These are phyloP conservation scores for Auricularia sp. DNA, from an alignment of 768 basidiomycete species.

Conservation along the genomic window DNA sequence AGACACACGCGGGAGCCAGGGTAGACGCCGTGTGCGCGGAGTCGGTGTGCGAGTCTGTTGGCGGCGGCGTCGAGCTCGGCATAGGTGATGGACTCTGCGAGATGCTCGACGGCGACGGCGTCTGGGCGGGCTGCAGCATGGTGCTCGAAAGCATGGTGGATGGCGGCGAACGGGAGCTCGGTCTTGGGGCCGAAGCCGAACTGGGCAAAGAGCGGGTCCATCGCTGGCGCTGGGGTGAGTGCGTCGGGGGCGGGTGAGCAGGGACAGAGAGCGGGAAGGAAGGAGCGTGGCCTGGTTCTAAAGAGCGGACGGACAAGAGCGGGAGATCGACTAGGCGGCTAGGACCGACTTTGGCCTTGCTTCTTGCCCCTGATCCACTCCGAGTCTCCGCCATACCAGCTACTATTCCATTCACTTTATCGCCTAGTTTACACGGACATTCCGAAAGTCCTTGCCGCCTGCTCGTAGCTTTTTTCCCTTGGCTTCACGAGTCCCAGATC, in stretches of 20 bases:
- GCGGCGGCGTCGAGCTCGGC: conserved; percentile 10
- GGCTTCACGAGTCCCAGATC: conserved; percentile 44
- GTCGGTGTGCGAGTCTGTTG: conserved; percentile 11
- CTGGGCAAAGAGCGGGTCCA: background rate
- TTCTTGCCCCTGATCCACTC: background rate
- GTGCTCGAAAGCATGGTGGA: conserved; percentile 14
- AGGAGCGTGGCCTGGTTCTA: no score
- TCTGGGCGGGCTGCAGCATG: conserved; percentile 9
- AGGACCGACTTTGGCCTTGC: background rate
- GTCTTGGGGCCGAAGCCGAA: conserved; percentile 4
- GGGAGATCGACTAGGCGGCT: background rate
- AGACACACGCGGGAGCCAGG: conserved; percentile 13
- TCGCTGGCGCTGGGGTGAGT: background rate
- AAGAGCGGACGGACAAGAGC: background rate
- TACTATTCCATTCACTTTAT: background rate
- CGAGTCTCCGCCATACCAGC: background rate
- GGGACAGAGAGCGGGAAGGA: background rate
- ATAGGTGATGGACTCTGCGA: conserved; percentile 11
- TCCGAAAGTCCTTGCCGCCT: background rate
- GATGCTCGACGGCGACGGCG: conserved; percentile 12
- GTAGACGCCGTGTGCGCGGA: conserved; percentile 6
- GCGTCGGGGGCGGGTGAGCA: background rate
- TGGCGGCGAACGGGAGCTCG: conserved; percentile 8
- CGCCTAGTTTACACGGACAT: background rate
- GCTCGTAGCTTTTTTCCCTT: background rate